Evolutionary conservation across 257 asterid genomes (phyloP), one percentile per base, ranked within the genome.

Genomic region (Verbena officinalis): DNA sequence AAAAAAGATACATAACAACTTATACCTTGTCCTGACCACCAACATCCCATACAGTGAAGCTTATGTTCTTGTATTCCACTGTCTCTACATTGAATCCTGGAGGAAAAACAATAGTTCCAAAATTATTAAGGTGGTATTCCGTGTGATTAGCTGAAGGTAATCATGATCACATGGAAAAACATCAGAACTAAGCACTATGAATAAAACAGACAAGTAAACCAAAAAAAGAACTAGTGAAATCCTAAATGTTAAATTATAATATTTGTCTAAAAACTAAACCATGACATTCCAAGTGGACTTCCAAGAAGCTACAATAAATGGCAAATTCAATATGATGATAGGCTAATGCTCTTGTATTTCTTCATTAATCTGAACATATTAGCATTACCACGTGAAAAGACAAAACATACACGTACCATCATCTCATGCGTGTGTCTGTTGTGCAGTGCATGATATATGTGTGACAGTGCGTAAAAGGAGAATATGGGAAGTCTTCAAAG

Each of bases 1-100:
- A n/a, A 36, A 48, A 9, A 51, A 40, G 16, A 5, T 16, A 14
- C 0, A 9, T 2, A 16, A 39, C 70, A 45, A 5, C 40, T 16
- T 62, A 23, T 55, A 62, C 77, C 77, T 76, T 76, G 68, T 75
- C 81, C 62, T 76, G 81, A 67, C 77, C 81, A 19, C 81, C 77
- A 13, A 76, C 77, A 71, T 76, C 81, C 81, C 77, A 71, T 11
- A 76, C 77, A 44, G 68, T 76, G 59, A 76, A 76, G 68, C 77
- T 71, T 62, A 76, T 76, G 77, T 76, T 71, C 69, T 76, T 71
- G 75, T 71, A 76, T 55, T 76, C 81, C 16, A 76, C 80, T 0
- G 74, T 71, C 77, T 76, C 81, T 39, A 71, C 81, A 67, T 76
- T 71, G 64, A 76, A 76, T 21, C 81, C 81, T 76, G 64, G 27